Base-by-base conservation (phyloP, 805 yeast species). In the Kazachstania psychrophila region DNA sequence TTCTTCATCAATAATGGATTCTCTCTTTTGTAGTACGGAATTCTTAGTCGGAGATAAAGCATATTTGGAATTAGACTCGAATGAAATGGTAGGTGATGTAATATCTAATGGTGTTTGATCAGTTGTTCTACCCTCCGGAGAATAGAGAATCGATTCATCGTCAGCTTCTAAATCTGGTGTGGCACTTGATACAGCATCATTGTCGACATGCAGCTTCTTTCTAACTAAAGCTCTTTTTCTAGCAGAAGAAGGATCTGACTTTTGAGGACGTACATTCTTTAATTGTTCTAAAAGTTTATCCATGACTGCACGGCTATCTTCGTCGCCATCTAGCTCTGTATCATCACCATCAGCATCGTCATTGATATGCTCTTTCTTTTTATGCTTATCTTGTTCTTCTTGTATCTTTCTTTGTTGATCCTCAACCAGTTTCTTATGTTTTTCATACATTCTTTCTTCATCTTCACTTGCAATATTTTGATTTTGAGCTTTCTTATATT, bases 271-370 rank as follows among this genome's bases (percentile, higher is more conserved):
- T 0, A 92, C 84, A 13, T 88, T 87, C 52, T 87, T 80, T 51
- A 92, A 70, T 52, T 82, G 85, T 56, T 87, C 94, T 40, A 92
- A 68, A 33, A 92, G 66, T 24, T 80, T 74, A 56, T 92, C 98
- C 82, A 92, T 86, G 28, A 86, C 77, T 10, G 66, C 73, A 33
- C 61, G 51, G 27, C 59, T 49, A 30, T 57, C 64, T 10, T 39
- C 37, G 3, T 40, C 54, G 22, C 37, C 45, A n/a, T n/a, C n/a
- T n/a, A n/a, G n/a, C 12, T 28, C 45, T 5, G 28, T 42, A 2
- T 30, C 42, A 9, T 35, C 44, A 3, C 29, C 42, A 10, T 34
- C 43, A 12, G 25, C 24, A n/a, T 30, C 22, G 18, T 28, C 37
- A 13, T 35, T 29, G 40, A 10, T 6, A 5, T 19, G 17, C 5